A percentile compares a stretch with the other conserved stretches of the same genome.
Conservation (phyloP, 2,329 filamentous ascomycete genomes). For the Pezicula neosporulosa region DNA sequence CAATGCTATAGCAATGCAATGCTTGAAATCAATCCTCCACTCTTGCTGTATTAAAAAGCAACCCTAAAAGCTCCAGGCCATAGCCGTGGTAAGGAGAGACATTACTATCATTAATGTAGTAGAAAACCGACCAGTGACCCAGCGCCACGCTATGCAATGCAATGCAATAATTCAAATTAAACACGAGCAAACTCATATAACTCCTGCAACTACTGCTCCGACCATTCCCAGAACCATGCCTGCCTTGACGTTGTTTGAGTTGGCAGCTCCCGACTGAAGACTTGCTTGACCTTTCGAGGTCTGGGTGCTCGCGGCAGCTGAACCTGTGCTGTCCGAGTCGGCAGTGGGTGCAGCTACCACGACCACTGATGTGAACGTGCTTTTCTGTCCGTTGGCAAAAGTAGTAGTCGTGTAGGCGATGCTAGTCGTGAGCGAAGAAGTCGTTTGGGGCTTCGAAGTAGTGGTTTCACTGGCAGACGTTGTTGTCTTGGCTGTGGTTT, state of each 20-base stretch:
- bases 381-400: neutral
- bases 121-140: neutral
- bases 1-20: no score
- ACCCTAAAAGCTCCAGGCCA: neutral
- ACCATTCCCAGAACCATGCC: neutral
- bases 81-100: slow-evolving; percentile 1
- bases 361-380: neutral
- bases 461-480: neutral
- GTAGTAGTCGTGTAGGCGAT: neutral
- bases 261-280: neutral
- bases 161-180: neutral
- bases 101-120: slow-evolving; percentile 1
- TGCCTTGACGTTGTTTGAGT: neutral
- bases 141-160: neutral
- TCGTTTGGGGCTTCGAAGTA: neutral
- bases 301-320: neutral
- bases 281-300: neutral
- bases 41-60: no score
- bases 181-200: neutral
- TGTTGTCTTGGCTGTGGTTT: neutral
- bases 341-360: neutral
- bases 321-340: neutral
- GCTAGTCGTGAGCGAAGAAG: neutral
- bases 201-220: neutral
- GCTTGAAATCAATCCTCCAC: no score